These are phyloP conservation scores for Globisporangium apiculatum DNA, from an alignment of 352 stramenopile genomes.

Conservation along the genomic window DNA sequence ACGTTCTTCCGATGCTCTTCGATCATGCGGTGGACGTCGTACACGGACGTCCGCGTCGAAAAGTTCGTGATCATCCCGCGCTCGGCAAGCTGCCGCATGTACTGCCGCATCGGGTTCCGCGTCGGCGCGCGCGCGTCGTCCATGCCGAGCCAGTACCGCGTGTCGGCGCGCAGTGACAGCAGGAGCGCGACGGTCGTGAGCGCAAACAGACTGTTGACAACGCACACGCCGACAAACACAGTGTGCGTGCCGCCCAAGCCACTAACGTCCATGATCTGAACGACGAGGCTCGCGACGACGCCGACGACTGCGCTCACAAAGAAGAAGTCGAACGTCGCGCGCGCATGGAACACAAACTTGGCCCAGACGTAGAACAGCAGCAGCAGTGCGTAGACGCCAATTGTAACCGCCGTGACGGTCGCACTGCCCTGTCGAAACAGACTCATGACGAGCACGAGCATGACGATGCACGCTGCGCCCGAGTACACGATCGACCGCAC, in stretches of 20 bases:
- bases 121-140: slow-evolving; percentile 43
- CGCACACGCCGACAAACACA: slow-evolving; percentile 35
- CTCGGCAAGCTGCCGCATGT: slow-evolving; percentile 68
- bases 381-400: slow-evolving; percentile 45
- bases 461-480: slow-evolving; percentile 40
- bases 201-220: slow-evolving; percentile 47
- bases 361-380: slow-evolving; percentile 72
- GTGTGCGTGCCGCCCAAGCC: slow-evolving; percentile 17
- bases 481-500: slow-evolving; percentile 67
- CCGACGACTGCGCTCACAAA: slow-evolving; percentile 55
- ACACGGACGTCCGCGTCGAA: slow-evolving; percentile 81
- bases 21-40: slow-evolving; percentile 87
- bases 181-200: slow-evolving; percentile 65
- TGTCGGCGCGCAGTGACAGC: slow-evolving; percentile 73
- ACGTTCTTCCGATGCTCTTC: slow-evolving; percentile 79
- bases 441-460: slow-evolving; percentile 54
- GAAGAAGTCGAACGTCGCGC: slow-evolving; percentile 80
- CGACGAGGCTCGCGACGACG: slow-evolving; percentile 32
- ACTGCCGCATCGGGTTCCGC: slow-evolving; percentile 60
- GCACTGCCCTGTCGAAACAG: slow-evolving; percentile 41
- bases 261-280: slow-evolving; percentile 39
- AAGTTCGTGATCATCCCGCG: slow-evolving; percentile 85
- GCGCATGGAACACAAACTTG: slow-evolving; percentile 73
- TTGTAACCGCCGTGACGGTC: slow-evolving; percentile 42
- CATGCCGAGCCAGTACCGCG: slow-evolving; percentile 78